Evolutionary conservation across 495 filamentous ascomycete species (phyloP).

Genomic region (Trichoderma reesei): DNA sequence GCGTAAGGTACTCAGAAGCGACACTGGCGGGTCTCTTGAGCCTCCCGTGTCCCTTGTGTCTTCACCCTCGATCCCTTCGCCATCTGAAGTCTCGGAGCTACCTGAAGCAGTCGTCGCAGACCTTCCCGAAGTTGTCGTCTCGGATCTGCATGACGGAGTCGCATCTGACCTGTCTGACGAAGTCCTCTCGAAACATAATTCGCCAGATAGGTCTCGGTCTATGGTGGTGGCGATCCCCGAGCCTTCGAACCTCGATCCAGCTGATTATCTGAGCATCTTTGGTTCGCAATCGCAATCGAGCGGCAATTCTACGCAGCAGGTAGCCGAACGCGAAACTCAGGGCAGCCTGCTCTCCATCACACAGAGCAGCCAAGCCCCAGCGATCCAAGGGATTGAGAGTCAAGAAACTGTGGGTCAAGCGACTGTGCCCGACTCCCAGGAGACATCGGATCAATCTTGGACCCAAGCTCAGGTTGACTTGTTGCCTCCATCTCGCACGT

Average conservation of each 20-base stretch:
- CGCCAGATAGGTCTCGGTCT: background rate
- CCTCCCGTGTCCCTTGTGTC: background rate
- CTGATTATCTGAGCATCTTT: conserved; percentile 9
- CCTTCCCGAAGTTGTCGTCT: too few species aligned
- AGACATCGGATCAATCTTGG: background rate
- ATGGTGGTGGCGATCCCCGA: conserved; percentile 9
- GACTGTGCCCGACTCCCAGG: background rate
- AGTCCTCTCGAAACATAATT: background rate
- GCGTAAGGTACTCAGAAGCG: background rate
- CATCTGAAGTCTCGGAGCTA: background rate
- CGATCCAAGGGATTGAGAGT: too few species aligned
- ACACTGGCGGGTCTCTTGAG: conserved; percentile 1
- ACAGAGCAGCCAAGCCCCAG: conserved; percentile 1
- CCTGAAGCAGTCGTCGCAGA: too few species aligned
- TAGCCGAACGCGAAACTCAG: background rate
- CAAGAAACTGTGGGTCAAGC: too few species aligned
- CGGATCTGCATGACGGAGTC: too few species aligned
- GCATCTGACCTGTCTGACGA: too few species aligned
- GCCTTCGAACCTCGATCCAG: background rate
- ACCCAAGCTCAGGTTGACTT: background rate
- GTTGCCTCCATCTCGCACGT: background rate
- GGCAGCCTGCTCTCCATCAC: background rate
- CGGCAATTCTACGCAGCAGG: background rate
- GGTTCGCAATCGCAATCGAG: background rate
- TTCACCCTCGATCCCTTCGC: background rate